Base-by-base conservation (phyloP, 1,139 yeast genomes). In the Torulaspora globosa region DNA sequence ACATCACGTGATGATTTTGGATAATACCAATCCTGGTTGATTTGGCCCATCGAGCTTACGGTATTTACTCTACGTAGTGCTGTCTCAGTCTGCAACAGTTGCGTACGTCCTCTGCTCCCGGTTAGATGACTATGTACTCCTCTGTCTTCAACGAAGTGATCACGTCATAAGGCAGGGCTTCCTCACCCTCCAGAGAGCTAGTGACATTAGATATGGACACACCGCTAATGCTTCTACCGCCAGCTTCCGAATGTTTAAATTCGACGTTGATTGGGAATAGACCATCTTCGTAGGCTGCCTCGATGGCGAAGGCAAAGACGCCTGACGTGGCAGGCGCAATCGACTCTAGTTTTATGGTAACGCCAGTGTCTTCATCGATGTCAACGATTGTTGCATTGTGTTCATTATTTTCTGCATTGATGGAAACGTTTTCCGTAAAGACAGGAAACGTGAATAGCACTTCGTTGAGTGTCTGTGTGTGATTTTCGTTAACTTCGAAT, bases 221-320 rank as follows among this genome's bases (percentile, higher is more conserved):
- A 36, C 70, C 68, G 44, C 79, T 76, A 46, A 75, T 62, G 16
- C 76, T 70, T 30, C 66, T 54, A 32, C 66, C 63, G 19, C 65
- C 70, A 37, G 63, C 60, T 46, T 47, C 52, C 3, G 39, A 48
- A 23, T 47, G 46, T 18, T 47, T 47, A 48, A 57, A 58, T 11
- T 46, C 45, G 18, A 58, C 49, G 47, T 49, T 46, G 7, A 92
- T 80, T 52, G 98, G 98, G 85, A 89, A 90, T 60, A 92, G 74
- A 16, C 82, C 77, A 53, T 89, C 96, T 67, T 92, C 97, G 50
- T 79, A 81, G 41, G 74, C 80, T 7, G 83, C 85, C 54, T 82
- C 84, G 50, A 89, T 79, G 11, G 82, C 68, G 63, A 90, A 83
- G 64, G 87, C 95, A 66, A 92, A 82, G 33, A 89, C 80, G 19